phyloP scores from a whole-genome alignment of 2,329 filamentous ascomycete genomes.

The Aureobasidium sp. region DNA sequence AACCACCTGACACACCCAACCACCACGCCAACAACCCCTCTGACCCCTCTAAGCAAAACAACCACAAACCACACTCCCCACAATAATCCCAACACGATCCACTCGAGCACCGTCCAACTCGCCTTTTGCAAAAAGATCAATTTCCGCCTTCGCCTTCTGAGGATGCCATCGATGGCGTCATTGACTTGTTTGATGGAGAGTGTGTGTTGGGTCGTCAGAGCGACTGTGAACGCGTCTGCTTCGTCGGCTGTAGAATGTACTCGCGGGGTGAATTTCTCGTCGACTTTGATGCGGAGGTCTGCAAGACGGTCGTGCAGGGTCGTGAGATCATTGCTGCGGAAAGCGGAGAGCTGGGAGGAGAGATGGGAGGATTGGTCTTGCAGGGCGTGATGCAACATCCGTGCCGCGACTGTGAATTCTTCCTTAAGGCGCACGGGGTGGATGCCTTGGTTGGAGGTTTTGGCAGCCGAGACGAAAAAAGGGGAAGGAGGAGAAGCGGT shows the following conservation, averaged over 20 bases:
- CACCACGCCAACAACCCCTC: conserved; percentile 55
- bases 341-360: conserved; percentile 18
- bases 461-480: conserved; percentile 33
- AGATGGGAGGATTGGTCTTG: conserved; percentile 26
- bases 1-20: conserved; percentile 66
- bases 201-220: conserved; percentile 69
- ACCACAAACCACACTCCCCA: conserved; percentile 94
- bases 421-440: conserved; percentile 44
- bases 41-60: conserved; percentile 61
- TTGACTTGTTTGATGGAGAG: conserved; percentile 73
- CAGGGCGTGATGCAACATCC: conserved; percentile 43
- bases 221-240: conserved; percentile 69
- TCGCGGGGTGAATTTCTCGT: conserved; percentile 47
- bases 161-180: conserved; percentile 62
- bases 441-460: conserved; percentile 33
- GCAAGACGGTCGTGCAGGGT: conserved; percentile 45
- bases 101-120: conserved; percentile 79
- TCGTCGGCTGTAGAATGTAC: conserved; percentile 66
- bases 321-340: conserved; percentile 37
- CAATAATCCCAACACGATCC: conserved; percentile 79
- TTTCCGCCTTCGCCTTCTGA: conserved; percentile 66
- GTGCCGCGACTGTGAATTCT: conserved; percentile 49
- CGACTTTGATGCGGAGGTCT: conserved; percentile 41
- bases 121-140: conserved; percentile 68
- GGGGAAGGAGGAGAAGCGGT: conserved; percentile 20